A percentile compares a stretch with the other conserved stretches of the same genome.
These are phyloP conservation scores for Collybia mongolica DNA, from an alignment of 768 basidiomycete species.

Conservation along the genomic window DNA sequence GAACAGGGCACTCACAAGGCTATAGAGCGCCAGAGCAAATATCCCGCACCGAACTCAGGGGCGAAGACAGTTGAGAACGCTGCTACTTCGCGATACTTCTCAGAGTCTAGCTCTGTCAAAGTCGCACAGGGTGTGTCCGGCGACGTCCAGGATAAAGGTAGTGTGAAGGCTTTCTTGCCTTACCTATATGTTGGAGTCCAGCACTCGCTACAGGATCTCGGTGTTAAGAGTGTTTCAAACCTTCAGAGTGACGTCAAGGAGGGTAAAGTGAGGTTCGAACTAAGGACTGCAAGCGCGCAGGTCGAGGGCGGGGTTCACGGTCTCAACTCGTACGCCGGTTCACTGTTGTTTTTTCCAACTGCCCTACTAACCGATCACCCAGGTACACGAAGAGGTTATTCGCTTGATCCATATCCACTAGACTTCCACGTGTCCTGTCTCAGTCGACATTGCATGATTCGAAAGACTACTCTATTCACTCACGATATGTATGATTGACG, in stretches of 20 bases:
- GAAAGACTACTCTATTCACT: no score
- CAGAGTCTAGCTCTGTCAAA: slow-evolving; percentile 88
- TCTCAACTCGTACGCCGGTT: slow-evolving; percentile 77
- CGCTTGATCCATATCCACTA: slow-evolving; percentile 10
- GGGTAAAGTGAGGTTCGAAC: slow-evolving; percentile 82
- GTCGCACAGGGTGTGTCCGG: slow-evolving; percentile 97
- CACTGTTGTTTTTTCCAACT: slow-evolving; percentile 8
- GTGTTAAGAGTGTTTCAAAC: slow-evolving; percentile 64
- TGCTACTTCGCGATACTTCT: slow-evolving; percentile 95
- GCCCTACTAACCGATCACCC: slow-evolving; percentile 1
- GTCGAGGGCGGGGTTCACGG: slow-evolving; percentile 96
- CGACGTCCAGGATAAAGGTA: slow-evolving; percentile 97
- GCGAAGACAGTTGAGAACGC: slow-evolving; percentile 75
- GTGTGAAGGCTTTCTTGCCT: slow-evolving; percentile 88
- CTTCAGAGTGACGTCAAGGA: slow-evolving; percentile 64
- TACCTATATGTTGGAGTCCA: slow-evolving; percentile 82
- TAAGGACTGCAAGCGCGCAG: slow-evolving; percentile 93
- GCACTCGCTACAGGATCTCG: slow-evolving; percentile 94
- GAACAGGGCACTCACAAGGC: slow-evolving; percentile 61
- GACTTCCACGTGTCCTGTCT: no score
- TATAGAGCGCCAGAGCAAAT: slow-evolving; percentile 38
- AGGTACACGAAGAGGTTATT: slow-evolving; percentile 41
- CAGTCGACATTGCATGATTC: no score
- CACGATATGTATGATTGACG: no score
- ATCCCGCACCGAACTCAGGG: slow-evolving; percentile 43